Conservation (phyloP, 2,329 filamentous ascomycete species). For the Chaetomium sp. region DNA sequence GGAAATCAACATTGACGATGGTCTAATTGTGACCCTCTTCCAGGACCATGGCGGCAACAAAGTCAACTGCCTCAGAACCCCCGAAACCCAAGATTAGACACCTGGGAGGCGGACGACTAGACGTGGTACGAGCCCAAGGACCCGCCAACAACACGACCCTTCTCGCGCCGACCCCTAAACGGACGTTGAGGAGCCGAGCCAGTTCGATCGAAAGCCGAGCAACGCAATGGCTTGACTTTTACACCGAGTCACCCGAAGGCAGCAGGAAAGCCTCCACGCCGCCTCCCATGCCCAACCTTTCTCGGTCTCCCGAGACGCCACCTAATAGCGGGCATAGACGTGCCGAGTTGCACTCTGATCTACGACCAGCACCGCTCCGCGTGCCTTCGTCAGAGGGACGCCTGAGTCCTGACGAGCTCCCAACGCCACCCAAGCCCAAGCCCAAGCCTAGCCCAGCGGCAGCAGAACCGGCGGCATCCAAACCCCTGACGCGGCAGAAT, state of each 20-base stretch:
- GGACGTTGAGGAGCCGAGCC: neutral
- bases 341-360: constrained; percentile 1
- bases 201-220: constrained; percentile 19
- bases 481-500: constrained; percentile 11
- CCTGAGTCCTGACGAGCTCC: neutral
- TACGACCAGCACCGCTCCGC: constrained; percentile 18
- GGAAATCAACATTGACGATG: too few species aligned
- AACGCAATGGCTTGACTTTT: constrained; percentile 25
- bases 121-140: neutral
- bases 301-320: neutral
- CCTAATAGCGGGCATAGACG: neutral
- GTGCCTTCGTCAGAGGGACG: constrained; percentile 12
- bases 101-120: constrained; percentile 19
- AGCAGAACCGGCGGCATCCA: neutral
- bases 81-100: constrained; percentile 17
- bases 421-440: neutral
- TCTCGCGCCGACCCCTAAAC: neutral
- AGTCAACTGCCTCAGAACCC: neutral
- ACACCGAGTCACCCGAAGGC: constrained; percentile 5
- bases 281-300: neutral
- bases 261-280: neutral
- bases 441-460: neutral
- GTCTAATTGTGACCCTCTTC: neutral
- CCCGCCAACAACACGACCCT: constrained; percentile 2
- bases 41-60: neutral